Evolutionary conservation across 2,329 filamentous ascomycete species (phyloP).

Genomic region (Pezicula neosporulosa): DNA sequence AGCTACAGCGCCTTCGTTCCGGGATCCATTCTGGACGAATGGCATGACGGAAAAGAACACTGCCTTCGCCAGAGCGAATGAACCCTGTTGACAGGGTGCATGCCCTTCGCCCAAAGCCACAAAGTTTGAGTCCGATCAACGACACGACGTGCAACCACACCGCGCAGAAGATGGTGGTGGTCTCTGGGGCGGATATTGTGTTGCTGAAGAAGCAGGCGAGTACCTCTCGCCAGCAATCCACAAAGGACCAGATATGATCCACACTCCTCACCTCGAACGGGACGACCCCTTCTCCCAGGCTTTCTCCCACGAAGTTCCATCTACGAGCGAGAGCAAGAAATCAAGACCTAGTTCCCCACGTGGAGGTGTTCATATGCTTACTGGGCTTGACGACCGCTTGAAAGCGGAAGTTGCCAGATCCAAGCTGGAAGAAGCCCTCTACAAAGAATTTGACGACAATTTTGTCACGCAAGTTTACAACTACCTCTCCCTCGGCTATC

Average conservation of each 20-base stretch:
- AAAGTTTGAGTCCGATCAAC: conserved; percentile 76
- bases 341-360: conserved; percentile 3
- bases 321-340: conserved; percentile 9
- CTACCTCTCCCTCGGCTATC: conserved; percentile 90
- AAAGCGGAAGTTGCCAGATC: conserved; percentile 20
- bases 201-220: conserved; percentile 32
- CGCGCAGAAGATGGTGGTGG: conserved; percentile 58
- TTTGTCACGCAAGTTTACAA: conserved; percentile 98
- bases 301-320: conserved; percentile 15
- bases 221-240: conserved; percentile 29
- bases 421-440: conserved; percentile 33
- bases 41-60: conserved; percentile 25
- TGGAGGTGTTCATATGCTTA: conserved; percentile 26
- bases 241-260: conserved; percentile 27
- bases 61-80: conserved; percentile 7
- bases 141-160: conserved; percentile 47
- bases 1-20: conserved; percentile 25
- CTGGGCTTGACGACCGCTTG: conserved; percentile 25
- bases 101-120: conserved; percentile 83
- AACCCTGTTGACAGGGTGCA: conserved; percentile 18
- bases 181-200: conserved; percentile 75
- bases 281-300: conserved; percentile 31
- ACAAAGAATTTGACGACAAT: conserved; percentile 71
- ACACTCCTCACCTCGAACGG: conserved; percentile 31
- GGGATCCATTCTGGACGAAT: conserved; percentile 31